Conservation (phyloP, 2,329 filamentous ascomycete species). For the Fusarium zealandicum region DNA sequence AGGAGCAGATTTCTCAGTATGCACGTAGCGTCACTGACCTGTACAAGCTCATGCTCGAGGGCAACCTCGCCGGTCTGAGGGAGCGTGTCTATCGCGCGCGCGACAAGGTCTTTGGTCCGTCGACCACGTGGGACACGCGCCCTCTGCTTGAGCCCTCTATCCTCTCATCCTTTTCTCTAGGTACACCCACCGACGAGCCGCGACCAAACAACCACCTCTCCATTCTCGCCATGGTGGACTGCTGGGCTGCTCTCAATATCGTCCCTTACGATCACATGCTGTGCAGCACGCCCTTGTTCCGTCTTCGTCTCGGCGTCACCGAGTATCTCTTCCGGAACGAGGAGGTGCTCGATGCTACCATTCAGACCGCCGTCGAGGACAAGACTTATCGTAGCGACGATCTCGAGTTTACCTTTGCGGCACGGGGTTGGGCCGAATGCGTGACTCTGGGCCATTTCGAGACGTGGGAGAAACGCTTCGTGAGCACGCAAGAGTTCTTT, state of each 20-base stretch:
- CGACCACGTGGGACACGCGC: slow-evolving; percentile 64
- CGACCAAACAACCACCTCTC: slow-evolving; percentile 93
- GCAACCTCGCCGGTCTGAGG: slow-evolving; percentile 77
- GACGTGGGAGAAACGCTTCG: slow-evolving; percentile 89
- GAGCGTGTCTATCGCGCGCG: slow-evolving; percentile 69
- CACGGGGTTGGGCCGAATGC: slow-evolving; percentile 93
- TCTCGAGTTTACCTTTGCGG: slow-evolving; percentile 96
- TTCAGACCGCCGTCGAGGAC: slow-evolving; percentile 87
- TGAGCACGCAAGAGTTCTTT: slow-evolving; percentile 90
- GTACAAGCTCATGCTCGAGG: slow-evolving; percentile 96
- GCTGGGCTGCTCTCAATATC: slow-evolving; percentile 93
- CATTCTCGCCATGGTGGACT: slow-evolving; percentile 96
- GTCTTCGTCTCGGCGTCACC: slow-evolving; percentile 95
- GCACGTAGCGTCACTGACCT: slow-evolving; percentile 90
- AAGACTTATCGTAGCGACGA: slow-evolving; percentile 94
- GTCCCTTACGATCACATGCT: slow-evolving; percentile 99
- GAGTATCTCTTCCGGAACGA: slow-evolving; percentile 92
- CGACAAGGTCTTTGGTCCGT: slow-evolving; percentile 80
- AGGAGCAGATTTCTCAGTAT: slow-evolving; percentile 93
- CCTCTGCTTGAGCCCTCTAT: slow-evolving; percentile 82
- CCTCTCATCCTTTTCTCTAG: slow-evolving; percentile 87
- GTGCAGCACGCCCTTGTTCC: slow-evolving; percentile 96
- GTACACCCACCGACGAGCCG: slow-evolving; percentile 66
- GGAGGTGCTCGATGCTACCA: slow-evolving; percentile 80
- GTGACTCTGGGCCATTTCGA: slow-evolving; percentile 92